Base-by-base conservation (phyloP, 2,329 filamentous ascomycete species). In the Dryadomyces sulphureus region DNA sequence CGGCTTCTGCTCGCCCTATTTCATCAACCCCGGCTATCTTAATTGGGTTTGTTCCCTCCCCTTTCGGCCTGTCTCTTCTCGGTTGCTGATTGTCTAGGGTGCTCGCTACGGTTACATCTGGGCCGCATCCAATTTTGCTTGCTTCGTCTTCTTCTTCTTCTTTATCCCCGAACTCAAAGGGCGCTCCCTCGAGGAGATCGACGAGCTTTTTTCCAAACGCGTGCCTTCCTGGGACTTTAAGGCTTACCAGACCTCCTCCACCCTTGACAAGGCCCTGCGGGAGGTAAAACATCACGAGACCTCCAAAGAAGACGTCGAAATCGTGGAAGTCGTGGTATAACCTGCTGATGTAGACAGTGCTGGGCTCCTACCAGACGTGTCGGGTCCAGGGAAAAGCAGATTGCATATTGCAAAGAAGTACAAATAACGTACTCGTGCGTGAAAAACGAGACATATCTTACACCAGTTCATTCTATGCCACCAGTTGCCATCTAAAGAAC, bases 51-150 rank as follows among this genome's bases (percentile, higher is more conserved):
- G 54, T 52, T 32, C 14, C 11, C 17, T 27, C 24, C 20, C 3
- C 19, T 25, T 6, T 45, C 7, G 21, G 42, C 12, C 45, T 36
- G 14, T 36, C 35, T 5, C 22, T 22, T 35, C n/a, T 20, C 32
- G 2, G 8, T 43, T 38, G 7, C 5, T 24, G 17, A 27, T 17
- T 39, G 30, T 19, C 16, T 42, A 58, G 66, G 65, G 64, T 0
- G 63, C 66, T 2, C 59, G 63, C 40, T 68, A 69, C 36, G 59
- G 63, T 0, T 70, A 64, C 43, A 62, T 69, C 25, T 70, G 66
- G 66, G 59, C 58, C 3, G 59, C 50, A 1, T 56, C 58, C 12
- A 60, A 59, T 41, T 45, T 60, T 8, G 36, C 45, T 38, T 58
- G 56, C 51, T 49, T 57, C 46, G 21, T 58, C 12, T 60, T 60